Conservation (phyloP, 2,329 filamentous ascomycete species). For the Penicillium freii region DNA sequence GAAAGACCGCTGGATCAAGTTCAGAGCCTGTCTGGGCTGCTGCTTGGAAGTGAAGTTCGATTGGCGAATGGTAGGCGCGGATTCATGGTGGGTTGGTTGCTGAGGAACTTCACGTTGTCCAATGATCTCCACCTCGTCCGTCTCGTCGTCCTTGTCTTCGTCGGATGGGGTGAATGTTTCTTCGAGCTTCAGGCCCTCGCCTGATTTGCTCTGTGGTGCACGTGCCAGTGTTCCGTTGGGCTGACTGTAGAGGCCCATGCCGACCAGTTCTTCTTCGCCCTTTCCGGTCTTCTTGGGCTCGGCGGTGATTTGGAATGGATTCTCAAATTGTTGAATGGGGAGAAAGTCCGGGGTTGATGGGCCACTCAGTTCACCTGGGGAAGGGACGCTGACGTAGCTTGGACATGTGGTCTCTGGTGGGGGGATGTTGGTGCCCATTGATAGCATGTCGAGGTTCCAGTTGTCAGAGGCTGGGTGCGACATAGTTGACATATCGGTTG, state of each 20-base stretch:
- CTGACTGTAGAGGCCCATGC: slow-evolving; percentile 76
- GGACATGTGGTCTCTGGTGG: slow-evolving; percentile 31
- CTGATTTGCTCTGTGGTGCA: slow-evolving; percentile 58
- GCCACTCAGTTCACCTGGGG: slow-evolving; percentile 35
- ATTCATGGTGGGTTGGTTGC: slow-evolving; percentile 8
- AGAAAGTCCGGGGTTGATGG: slow-evolving; percentile 41
- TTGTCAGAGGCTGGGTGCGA: slow-evolving; percentile 28
- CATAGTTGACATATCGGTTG: slow-evolving; percentile 21
- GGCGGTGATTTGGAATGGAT: slow-evolving; percentile 22
- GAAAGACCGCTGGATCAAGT: slow-evolving; percentile 34
- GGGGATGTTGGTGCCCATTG: slow-evolving; percentile 34
- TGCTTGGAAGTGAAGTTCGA: slow-evolving; percentile 18
- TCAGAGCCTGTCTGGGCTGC: slow-evolving; percentile 24
- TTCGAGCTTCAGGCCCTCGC: slow-evolving; percentile 76
- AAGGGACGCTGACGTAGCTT: slow-evolving; percentile 37
- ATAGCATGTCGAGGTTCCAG: slow-evolving; percentile 36
- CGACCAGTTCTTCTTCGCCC: slow-evolving; percentile 45
- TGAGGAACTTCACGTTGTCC: slow-evolving; percentile 10
- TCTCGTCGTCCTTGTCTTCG: slow-evolving; percentile 59
- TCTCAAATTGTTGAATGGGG: slow-evolving; percentile 36
- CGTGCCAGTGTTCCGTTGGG: slow-evolving; percentile 60
- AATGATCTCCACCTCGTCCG: slow-evolving; percentile 41
- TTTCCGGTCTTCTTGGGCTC: slow-evolving; percentile 55
- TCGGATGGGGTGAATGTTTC: slow-evolving; percentile 70
- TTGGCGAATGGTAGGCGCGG: slow-evolving; percentile 10